Evolutionary conservation across 345 rosid species (phyloP).

Genomic region (Noccaea caerulescens): DNA sequence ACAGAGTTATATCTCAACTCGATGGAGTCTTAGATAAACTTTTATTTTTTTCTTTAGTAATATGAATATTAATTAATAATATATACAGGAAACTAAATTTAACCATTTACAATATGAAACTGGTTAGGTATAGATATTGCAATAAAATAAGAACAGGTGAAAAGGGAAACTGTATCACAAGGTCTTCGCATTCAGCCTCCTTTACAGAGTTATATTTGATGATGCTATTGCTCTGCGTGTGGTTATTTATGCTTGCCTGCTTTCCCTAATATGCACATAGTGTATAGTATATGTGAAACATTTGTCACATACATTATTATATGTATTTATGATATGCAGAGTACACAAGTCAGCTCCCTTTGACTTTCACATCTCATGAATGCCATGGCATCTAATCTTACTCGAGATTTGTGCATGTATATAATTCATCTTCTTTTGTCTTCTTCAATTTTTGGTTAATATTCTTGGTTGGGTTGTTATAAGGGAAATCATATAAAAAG

Average conservation of each 20-base stretch:
- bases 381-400: conserved; percentile 33
- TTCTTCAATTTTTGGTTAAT: not conserved
- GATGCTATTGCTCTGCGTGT: conserved; percentile 19
- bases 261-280: conserved; percentile 8
- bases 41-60: no score
- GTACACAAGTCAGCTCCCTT: conserved; percentile 41
- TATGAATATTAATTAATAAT: not conserved
- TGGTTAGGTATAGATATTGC: no score
- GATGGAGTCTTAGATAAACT: not conserved
- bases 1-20: not conserved
- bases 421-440: conserved; percentile 12
- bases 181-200: conserved; percentile 26
- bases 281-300: conserved; percentile 1
- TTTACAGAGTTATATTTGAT: conserved; percentile 32
- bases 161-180: conserved; percentile 35
- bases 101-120: not conserved
- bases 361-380: conserved; percentile 44
- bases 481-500: not conserved
- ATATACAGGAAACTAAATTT: not conserved
- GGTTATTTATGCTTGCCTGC: conserved; percentile 22
- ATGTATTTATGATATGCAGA: conserved; percentile 27
- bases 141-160: conserved; percentile 8
- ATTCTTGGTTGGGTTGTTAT: not conserved
- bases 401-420: conserved; percentile 41
- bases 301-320: conserved; percentile 10